Evolutionary conservation across 148 eudicot species (phyloP), one percentile per base, ranked within the genome.

Genomic region (Diospyros kaki): DNA sequence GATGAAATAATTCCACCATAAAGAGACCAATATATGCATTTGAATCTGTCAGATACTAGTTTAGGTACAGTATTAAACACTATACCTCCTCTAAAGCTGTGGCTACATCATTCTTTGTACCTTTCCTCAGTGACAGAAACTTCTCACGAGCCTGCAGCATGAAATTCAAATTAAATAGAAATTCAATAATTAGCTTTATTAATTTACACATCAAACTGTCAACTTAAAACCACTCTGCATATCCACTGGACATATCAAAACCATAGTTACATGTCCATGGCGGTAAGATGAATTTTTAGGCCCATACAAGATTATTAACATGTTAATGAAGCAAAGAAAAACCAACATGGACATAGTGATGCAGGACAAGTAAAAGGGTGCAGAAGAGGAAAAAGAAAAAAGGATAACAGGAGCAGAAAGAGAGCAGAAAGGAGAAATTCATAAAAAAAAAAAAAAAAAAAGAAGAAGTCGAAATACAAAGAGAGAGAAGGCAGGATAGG

Each of bases 51-150:
- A 46, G 41, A 62, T 9, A 63, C 40, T 71, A 72, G 60, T 75
- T 68, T 43, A 54, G 63, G 68, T 9, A 11, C 15, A 69, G 60
- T 67, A 73, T 59, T 74, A 62, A 72, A 44, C 28, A 71, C 66
- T 28, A 28, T 86, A 95, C 98, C 97, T 95, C 98, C 87, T 95
- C 98, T 58, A 95, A 58, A 43, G 75, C 68, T 53, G 87, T 75
- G 74, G 96, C 96, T 76, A 95, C 83, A 88, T 95, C 96, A 81
- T 82, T 88, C 86, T 83, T 92, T 50, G 98, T 95, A 78, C 98
- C 97, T 82, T 92, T 95, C 82, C 91, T 86, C 75, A 95, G 73
- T 52, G 98, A 88, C 76, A 95, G 72, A 78, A 90, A 95, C 82
- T 89, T 95, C 89, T 95, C 98, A 56, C 98, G 97, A 75, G 97